Conservation (phyloP, 768 basidiomycete genomes). For the Coprinopsis cinerea region DNA sequence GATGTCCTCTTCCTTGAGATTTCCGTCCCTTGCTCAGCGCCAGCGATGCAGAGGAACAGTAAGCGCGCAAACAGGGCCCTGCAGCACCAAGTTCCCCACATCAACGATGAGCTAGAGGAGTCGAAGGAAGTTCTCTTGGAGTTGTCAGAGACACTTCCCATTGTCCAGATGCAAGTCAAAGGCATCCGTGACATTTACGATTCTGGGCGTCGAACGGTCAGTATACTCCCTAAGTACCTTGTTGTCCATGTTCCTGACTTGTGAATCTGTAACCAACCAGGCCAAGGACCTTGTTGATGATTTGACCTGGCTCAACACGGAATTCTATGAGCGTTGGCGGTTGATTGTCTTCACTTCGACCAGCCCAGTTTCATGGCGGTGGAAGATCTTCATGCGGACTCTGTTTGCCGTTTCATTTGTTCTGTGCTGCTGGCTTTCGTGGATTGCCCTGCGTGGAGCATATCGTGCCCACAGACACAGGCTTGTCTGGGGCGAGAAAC, state of each 20-base stretch:
- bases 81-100: slow-evolving; percentile 54
- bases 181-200: slow-evolving; percentile 65
- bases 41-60: slow-evolving; percentile 41
- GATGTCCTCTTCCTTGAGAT: slow-evolving; percentile 13
- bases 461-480: slow-evolving; percentile 70
- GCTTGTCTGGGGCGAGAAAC: slow-evolving; percentile 73
- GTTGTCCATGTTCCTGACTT: not conserved
- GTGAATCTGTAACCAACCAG: slow-evolving; percentile 27
- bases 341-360: slow-evolving; percentile 66
- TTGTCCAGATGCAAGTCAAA: slow-evolving; percentile 52
- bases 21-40: not conserved
- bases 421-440: slow-evolving; percentile 52
- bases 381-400: slow-evolving; percentile 59
- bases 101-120: slow-evolving; percentile 54
- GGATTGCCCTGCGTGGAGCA: slow-evolving; percentile 58
- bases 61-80: slow-evolving; percentile 56
- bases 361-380: slow-evolving; percentile 67
- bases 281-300: slow-evolving; percentile 59
- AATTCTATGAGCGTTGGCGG: slow-evolving; percentile 72
- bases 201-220: slow-evolving; percentile 62
- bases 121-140: slow-evolving; percentile 53
- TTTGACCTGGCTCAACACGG: slow-evolving; percentile 72
- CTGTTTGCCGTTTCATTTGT: slow-evolving; percentile 54
- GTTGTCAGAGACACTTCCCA: slow-evolving; percentile 55
- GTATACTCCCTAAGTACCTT: slow-evolving; percentile 11